These are phyloP conservation scores for Cutaneotrichosporon dermatis DNA, from an alignment of 1,284 basidiomycete species.

Conservation along the genomic window DNA sequence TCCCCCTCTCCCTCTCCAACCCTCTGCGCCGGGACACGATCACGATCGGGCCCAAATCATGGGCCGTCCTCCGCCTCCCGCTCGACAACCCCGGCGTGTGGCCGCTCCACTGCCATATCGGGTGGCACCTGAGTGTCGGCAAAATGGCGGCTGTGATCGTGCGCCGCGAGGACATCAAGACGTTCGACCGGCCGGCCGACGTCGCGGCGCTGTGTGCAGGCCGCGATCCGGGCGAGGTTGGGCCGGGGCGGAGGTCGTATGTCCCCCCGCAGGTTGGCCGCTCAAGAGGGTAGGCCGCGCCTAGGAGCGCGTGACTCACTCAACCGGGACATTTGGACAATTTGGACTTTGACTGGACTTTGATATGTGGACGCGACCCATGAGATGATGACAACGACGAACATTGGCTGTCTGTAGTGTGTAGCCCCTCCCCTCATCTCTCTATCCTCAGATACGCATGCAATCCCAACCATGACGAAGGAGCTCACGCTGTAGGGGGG, in stretches of 20 bases:
- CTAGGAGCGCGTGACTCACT: no score
- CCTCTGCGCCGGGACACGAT: conserved; percentile 47
- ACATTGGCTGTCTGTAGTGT: no score
- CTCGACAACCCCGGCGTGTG: conserved; percentile 28
- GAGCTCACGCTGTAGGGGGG: no score
- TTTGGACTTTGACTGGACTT: no score
- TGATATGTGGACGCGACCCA: no score
- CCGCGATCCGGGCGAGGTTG: conserved; percentile 10
- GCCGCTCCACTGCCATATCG: conserved; percentile 29
- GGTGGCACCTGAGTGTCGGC: conserved; percentile 25
- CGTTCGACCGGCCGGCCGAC: conserved; percentile 9
- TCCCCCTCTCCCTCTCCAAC: conserved; percentile 34
- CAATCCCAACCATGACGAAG: no score
- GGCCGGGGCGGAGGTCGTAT: conserved; percentile 7
- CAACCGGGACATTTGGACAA: no score
- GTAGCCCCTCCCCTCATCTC: no score
- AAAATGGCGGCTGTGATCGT: conserved; percentile 21
- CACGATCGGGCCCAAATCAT: conserved; percentile 27
- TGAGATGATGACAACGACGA: no score
- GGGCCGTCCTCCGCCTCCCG: conserved; percentile 28
- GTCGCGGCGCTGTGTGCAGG: conserved; percentile 19
- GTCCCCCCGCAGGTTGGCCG: not conserved
- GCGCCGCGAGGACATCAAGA: conserved; percentile 15
- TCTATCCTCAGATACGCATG: no score
- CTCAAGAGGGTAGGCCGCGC: not conserved